Evolutionary conservation across 768 basidiomycete species (phyloP).

Genomic region (Termitomyces sp.): DNA sequence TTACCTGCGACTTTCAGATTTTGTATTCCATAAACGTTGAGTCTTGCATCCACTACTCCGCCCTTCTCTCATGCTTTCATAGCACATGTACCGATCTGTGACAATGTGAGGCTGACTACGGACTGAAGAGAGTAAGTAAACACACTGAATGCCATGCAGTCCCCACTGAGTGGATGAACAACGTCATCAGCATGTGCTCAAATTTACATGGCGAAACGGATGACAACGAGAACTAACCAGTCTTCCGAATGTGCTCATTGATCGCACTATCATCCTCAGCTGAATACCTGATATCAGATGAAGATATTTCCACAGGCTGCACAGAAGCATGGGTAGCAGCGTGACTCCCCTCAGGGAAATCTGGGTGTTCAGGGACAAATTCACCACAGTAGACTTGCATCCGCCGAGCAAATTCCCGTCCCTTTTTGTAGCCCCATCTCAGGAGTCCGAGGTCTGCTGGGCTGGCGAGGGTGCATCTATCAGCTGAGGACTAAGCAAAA

Average conservation of each 20-base stretch:
- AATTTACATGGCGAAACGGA: not conserved
- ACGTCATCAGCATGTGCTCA: not conserved
- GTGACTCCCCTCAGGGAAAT: constrained; percentile 27
- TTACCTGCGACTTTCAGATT: constrained; percentile 55
- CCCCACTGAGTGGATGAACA: constrained; percentile 23
- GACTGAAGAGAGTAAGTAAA: not conserved
- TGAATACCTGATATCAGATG: constrained; percentile 33
- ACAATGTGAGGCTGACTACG: not conserved
- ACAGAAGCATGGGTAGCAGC: constrained; percentile 17
- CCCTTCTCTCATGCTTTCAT: constrained; percentile 55
- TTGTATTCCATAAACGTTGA: constrained; percentile 57
- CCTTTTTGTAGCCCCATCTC: constrained; percentile 48
- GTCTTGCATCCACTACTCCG: constrained; percentile 54
- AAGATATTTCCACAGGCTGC: constrained; percentile 25
- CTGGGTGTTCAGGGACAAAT: constrained; percentile 25
- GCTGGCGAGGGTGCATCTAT: constrained; percentile 14
- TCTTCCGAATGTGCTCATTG: constrained; percentile 28
- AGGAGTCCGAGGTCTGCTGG: constrained; percentile 39
- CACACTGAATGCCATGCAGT: constrained; percentile 43
- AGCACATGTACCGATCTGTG: constrained; percentile 59
- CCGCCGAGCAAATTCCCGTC: constrained; percentile 49
- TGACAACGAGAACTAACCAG: constrained; percentile 16
- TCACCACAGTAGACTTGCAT: constrained; percentile 41
- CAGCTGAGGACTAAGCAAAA: not conserved
- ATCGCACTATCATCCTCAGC: constrained; percentile 36